Evolutionary conservation across 2,329 filamentous ascomycete genomes (phyloP).

Genomic region (Cephalotrichum gorgonifer): DNA sequence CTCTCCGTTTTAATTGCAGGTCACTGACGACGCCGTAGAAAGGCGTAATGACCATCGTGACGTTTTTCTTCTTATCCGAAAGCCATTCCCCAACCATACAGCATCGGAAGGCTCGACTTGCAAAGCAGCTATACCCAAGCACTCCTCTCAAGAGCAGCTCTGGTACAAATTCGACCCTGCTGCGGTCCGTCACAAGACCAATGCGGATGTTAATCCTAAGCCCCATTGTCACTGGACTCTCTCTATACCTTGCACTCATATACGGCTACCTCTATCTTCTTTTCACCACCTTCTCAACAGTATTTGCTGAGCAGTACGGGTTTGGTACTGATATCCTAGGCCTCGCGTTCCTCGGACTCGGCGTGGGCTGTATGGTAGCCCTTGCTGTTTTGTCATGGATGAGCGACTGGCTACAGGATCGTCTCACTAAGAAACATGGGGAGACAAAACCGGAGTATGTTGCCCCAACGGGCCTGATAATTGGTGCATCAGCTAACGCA

Average conservation of each 20-base stretch:
- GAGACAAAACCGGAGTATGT: conserved; percentile 33
- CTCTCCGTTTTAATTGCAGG: no score
- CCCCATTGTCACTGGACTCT: conserved; percentile 30
- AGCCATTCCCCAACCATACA: no score
- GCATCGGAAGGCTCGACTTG: no score
- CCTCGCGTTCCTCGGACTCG: conserved; percentile 36
- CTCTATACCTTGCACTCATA: conserved; percentile 30
- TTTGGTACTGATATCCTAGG: conserved; percentile 25
- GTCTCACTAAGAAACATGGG: conserved; percentile 40
- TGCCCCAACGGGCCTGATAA: conserved; percentile 36
- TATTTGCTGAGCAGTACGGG: conserved; percentile 30
- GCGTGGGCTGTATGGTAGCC: conserved; percentile 31
- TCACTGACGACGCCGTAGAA: no score
- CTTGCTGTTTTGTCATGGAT: conserved; percentile 25
- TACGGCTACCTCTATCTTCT: conserved; percentile 40
- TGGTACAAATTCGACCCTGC: conserved; percentile 43
- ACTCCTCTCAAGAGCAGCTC: conserved; percentile 21
- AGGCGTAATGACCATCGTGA: conserved; percentile 22
- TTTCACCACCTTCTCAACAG: conserved; percentile 36
- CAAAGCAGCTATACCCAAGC: conserved; percentile 27
- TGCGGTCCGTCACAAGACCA: conserved; percentile 33
- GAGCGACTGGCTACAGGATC: conserved; percentile 15
- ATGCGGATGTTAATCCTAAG: conserved; percentile 35
- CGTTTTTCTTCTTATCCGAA: conserved; percentile 30
- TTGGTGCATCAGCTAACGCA: no score